Percentiles rank a stretch among this genome's conserved stretches.
Conservation (phyloP, 495 filamentous ascomycete genomes). For the Aspergillus campestris region DNA sequence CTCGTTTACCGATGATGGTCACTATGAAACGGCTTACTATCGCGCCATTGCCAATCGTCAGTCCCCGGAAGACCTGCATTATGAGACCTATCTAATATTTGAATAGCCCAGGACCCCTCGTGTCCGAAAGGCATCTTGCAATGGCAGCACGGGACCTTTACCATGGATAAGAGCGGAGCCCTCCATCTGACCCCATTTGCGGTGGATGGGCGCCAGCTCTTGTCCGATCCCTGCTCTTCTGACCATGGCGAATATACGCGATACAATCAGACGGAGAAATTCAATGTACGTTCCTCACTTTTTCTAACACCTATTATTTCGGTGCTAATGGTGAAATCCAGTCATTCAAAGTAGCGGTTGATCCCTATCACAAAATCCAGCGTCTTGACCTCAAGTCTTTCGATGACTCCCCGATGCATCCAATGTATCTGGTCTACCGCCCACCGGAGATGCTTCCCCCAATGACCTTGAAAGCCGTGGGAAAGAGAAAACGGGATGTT, state of each 20-base stretch:
- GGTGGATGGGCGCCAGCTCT: constrained; percentile 64
- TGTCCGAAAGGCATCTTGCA: constrained; percentile 68
- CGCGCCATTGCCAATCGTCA: constrained; percentile 65
- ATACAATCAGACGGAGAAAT: constrained; percentile 60
- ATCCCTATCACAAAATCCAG: constrained; percentile 52
- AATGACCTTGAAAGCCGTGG: constrained; percentile 53
- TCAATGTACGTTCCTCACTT: constrained; percentile 43
- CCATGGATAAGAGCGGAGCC: constrained; percentile 46
- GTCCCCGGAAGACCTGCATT: constrained; percentile 16
- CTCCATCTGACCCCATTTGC: constrained; percentile 54
- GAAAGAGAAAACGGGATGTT: constrained; percentile 24
- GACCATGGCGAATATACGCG: constrained; percentile 50
- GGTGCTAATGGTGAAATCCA: constrained; percentile 23
- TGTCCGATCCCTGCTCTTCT: constrained; percentile 57
- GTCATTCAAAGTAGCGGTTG: constrained; percentile 53
- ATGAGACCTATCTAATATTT: not conserved
- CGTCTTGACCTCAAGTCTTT: constrained; percentile 59
- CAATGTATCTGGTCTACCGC: constrained; percentile 61
- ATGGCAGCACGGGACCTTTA: constrained; percentile 67
- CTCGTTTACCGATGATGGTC: constrained; percentile 65
- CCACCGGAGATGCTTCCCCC: constrained; percentile 74
- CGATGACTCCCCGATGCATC: constrained; percentile 61
- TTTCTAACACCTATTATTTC: too few species aligned
- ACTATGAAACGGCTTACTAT: constrained; percentile 69
- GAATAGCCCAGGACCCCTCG: constrained; percentile 48